phyloP scores from a whole-genome alignment of 176 grass and related monocot genomes.

The Leersia perrieri region DNA sequence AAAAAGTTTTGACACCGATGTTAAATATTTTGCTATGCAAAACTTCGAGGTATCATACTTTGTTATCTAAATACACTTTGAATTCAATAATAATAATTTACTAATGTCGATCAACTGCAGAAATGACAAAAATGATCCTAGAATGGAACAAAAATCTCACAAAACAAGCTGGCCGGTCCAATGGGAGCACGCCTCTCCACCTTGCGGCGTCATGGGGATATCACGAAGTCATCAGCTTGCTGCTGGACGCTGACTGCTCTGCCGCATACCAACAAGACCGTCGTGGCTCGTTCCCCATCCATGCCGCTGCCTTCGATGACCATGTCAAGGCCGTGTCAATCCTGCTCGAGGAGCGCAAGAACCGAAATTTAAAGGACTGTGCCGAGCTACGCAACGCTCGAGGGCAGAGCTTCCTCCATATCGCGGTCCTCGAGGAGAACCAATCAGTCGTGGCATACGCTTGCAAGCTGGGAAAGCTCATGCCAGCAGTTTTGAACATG shows the following conservation, averaged over 20 bases:
- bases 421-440: constrained; percentile 8
- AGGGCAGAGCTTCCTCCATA: constrained; percentile 43
- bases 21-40: no score
- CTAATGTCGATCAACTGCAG: no score
- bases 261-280: neutral
- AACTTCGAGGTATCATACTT: no score
- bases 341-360: neutral
- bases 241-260: neutral
- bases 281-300: constrained; percentile 29
- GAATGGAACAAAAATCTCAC: neutral
- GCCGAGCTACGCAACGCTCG: constrained; percentile 21
- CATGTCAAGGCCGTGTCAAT: neutral
- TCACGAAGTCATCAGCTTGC: neutral
- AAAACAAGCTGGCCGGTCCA: neutral
- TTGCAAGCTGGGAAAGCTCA: neutral
- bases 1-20: no score
- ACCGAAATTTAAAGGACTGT: no score
- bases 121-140: neutral
- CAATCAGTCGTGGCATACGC: neutral
- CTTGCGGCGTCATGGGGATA: neutral
- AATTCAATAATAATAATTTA: no score
- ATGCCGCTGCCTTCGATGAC: constrained; percentile 23
- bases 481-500: neutral
- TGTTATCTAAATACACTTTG: no score
- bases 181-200: constrained; percentile 36